Conservation (phyloP, 768 basidiomycete species). For the Candolleomyces eurysporus region DNA sequence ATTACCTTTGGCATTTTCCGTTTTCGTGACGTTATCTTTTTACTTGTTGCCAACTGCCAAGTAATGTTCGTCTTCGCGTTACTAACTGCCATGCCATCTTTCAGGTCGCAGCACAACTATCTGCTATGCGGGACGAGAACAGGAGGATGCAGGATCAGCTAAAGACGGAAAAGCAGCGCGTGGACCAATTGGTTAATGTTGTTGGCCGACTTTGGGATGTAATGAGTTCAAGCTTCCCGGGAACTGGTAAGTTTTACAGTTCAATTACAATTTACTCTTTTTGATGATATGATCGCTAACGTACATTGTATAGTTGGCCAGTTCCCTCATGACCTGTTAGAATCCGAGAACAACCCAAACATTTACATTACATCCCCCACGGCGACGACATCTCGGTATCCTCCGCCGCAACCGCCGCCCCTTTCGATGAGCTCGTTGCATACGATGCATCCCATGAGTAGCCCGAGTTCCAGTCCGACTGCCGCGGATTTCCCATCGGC, state of each 20-base stretch:
- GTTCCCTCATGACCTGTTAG: constrained; percentile 53
- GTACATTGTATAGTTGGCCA: constrained; percentile 34
- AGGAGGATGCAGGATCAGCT: constrained; percentile 58
- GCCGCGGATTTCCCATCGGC: constrained; percentile 42
- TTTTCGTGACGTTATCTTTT: background rate
- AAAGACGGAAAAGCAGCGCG: constrained; percentile 52
- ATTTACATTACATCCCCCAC: constrained; percentile 73
- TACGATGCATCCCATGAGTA: constrained; percentile 45
- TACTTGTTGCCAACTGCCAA: constrained; percentile 9
- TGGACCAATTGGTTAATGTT: constrained; percentile 57
- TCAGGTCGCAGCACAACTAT: constrained; percentile 61
- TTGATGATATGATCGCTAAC: background rate
- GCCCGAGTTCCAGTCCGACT: constrained; percentile 54
- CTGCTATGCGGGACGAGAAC: constrained; percentile 73
- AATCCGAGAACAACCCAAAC: constrained; percentile 55
- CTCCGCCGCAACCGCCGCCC: constrained; percentile 44
- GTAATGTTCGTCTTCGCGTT: constrained; percentile 15
- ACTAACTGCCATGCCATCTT: constrained; percentile 9
- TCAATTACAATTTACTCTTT: constrained; percentile 3
- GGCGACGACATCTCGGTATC: constrained; percentile 36
- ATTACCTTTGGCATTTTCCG: constrained; percentile 8
- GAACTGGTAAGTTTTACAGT: constrained; percentile 40
- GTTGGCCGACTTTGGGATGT: constrained; percentile 64
- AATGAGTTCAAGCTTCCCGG: constrained; percentile 55
- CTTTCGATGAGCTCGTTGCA: constrained; percentile 43